Base-by-base conservation (phyloP, 192 early-diverging fungal genomes). In the Coemansia sp. region DNA sequence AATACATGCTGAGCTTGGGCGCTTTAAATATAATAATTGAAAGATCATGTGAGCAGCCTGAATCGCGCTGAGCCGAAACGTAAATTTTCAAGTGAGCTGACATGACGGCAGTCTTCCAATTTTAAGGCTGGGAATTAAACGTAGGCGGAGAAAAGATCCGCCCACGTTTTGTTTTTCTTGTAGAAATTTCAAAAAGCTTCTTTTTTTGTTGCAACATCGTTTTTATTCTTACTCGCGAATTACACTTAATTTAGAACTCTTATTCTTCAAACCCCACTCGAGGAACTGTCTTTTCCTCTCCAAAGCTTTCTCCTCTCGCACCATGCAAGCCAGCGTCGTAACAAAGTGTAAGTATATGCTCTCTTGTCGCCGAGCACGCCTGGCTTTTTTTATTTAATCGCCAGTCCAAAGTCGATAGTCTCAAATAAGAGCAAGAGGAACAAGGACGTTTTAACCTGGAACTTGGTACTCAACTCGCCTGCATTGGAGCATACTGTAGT, bases 401-500 rank as follows among this genome's bases (percentile, higher is more conserved):
- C 15, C 40, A 44, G 40, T n/a, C 2, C 14, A 44, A 44, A 44
- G 11, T 2, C 15, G 40, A 44, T 44, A 44, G 40, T 44, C 40
- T 12, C 11, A n/a, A 44, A n/a, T 44, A n/a, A 44, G 14, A 44
- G 40, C 40, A 15, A n/a, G 40, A 14, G 14, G 31, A 8, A 34
- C 31, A 34, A 44, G 40, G 40, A 9, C 15, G 11, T 44, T n/a
- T 44, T 44, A 15, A 44, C 1, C 40, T 12, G 40, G 40, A n/a
- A 12, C 40, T n/a, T n/a, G 40, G 11, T 44, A 44, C 40, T 44
- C 40, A 34, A 44, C 40, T 15, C 40, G 40, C 40, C 15, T 44
- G 40, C 40, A 44, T 44, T n/a, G 22, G 50, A 10, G 22, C 22
- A 11, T 10, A 19, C 17, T 68, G 54, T 69, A 69, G 73, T 75